Evolutionary conservation across 768 basidiomycete species (phyloP), one percentile per base, ranked within the genome.

Genomic region (Auriscalpium vulgare): DNA sequence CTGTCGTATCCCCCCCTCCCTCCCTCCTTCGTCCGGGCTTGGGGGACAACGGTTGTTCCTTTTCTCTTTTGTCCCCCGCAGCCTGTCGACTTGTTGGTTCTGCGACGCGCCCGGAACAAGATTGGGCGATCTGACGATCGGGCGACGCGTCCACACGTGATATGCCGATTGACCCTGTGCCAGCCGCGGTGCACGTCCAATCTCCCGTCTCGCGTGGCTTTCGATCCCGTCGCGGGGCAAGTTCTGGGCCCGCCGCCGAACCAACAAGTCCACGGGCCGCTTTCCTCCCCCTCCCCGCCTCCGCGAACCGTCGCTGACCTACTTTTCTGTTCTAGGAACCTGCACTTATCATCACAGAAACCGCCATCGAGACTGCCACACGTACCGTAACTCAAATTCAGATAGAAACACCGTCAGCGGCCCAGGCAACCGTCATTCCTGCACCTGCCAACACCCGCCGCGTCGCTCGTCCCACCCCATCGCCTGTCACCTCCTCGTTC

Each of bases 1-100:
- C 81, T 80, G 86, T 88, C 82, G 81, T 72, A 67, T 72, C 77
- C 80, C 76, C 71, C 65, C 71, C 71, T 29, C 72, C 73, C 72
- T 75, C 76, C 79, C 83, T 84, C 87, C 86, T 85, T 88, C 85
- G 84, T 85, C 85, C 80, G 87, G 87, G 87, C 85, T 88, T 82
- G 86, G 88, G 88, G 87, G 86, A 85, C 82, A 78, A 81, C 80
- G 83, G 84, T 79, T 74, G 78, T 74, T 75, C 75, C 73, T 58
- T 75, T 68, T 66, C 68, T 78, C 72, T 81, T 47, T 51, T 76
- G 83, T 87, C 85, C 86, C 87, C 86, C 85, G 59, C 65, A 67
- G 60, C 64, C 65, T 56, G 55, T 56, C 62, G 64, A 61, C 63
- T 29, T 36, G 35, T 50, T 50, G 47, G 37, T 49, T 53, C 55